These are phyloP conservation scores for Candida xyloterini DNA, from an alignment of 805 yeast genomes.

Conservation along the genomic window DNA sequence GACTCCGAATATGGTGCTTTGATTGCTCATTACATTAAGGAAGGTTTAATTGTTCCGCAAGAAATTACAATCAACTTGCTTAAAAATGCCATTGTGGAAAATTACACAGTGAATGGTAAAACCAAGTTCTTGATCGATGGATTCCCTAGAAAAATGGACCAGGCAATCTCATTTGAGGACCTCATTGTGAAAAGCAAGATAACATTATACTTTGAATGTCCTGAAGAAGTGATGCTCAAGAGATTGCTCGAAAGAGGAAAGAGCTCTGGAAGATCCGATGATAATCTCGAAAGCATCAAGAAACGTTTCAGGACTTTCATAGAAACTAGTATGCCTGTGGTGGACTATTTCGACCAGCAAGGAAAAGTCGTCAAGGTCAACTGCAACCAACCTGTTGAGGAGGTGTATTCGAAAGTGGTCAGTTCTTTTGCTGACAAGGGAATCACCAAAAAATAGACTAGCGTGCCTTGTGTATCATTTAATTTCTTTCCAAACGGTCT, in stretches of 20 bases:
- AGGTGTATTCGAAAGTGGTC: slow-evolving; percentile 69
- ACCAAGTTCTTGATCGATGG: slow-evolving; percentile 85
- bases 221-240: slow-evolving; percentile 76
- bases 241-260: slow-evolving; percentile 89
- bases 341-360: slow-evolving; percentile 72
- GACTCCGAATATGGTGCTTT: slow-evolving; percentile 84
- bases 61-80: slow-evolving; percentile 82
- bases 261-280: slow-evolving; percentile 93
- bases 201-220: slow-evolving; percentile 77
- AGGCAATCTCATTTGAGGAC: slow-evolving; percentile 89
- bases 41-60: slow-evolving; percentile 93
- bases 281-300: slow-evolving; percentile 83
- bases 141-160: slow-evolving; percentile 98
- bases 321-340: slow-evolving; percentile 92
- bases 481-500: slow-evolving; percentile 22
- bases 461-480: slow-evolving; percentile 1
- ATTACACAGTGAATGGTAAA: slow-evolving; percentile 42
- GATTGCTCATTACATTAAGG: slow-evolving; percentile 78
- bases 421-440: slow-evolving; percentile 53
- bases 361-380: slow-evolving; percentile 72
- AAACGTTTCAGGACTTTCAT: slow-evolving; percentile 85
- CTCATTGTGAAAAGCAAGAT: slow-evolving; percentile 66
- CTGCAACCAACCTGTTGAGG: slow-evolving; percentile 79
- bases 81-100: slow-evolving; percentile 69
- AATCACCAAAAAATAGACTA: slow-evolving; percentile 17